These are phyloP conservation scores for Ocimum tenuiflorum DNA, from an alignment of 257 asterid species.

Conservation along the genomic window DNA sequence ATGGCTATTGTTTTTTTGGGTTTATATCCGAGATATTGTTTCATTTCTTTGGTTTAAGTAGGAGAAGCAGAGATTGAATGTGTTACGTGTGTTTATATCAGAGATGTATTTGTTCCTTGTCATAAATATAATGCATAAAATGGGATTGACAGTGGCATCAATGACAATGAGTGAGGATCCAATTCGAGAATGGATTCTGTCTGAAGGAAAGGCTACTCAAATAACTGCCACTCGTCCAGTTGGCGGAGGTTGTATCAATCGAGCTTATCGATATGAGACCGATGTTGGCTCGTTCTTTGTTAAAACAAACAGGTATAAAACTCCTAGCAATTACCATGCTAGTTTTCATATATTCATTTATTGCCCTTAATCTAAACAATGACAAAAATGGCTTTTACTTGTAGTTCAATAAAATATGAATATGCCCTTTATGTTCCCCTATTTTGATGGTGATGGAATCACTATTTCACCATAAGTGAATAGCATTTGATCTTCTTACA, in stretches of 20 bases:
- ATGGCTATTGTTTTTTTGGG: too few relatives aligned
- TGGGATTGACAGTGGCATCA: conserved; percentile 50
- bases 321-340: too few relatives aligned
- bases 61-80: neutral
- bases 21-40: neutral
- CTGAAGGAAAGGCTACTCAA: conserved; percentile 84
- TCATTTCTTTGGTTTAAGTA: neutral
- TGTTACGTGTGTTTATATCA: neutral
- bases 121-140: neutral
- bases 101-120: neutral
- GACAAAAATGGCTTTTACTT: too few relatives aligned
- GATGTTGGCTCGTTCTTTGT: conserved; percentile 85
- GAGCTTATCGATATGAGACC: conserved; percentile 71
- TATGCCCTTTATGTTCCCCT: too few relatives aligned
- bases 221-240: conserved; percentile 66
- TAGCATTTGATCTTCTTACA: too few relatives aligned
- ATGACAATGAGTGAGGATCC: conserved; percentile 77
- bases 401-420: too few relatives aligned
- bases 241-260: conserved; percentile 93
- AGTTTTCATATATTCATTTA: too few relatives aligned
- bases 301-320: conserved; percentile 79
- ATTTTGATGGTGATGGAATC: too few relatives aligned
- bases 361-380: too few relatives aligned
- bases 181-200: conserved; percentile 72
- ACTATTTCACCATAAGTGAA: too few relatives aligned